Conservation (phyloP, 2,329 filamentous ascomycete species). For the Talaromyces sp. region DNA sequence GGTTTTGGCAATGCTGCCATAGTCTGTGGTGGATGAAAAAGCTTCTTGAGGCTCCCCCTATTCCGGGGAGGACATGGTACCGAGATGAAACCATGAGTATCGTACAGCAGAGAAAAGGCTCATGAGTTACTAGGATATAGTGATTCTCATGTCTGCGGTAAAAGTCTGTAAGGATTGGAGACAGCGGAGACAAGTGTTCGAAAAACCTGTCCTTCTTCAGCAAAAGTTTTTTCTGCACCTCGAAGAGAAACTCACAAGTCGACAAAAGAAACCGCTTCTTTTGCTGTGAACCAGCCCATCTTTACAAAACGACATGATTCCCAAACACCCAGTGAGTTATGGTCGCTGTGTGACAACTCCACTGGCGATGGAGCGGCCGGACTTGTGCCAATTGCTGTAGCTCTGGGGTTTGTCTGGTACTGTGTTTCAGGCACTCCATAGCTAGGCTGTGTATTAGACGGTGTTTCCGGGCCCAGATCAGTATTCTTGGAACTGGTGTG, state of each 20-base stretch:
- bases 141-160: conserved; percentile 45
- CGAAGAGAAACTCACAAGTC: conserved; percentile 34
- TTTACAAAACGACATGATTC: conserved; percentile 47
- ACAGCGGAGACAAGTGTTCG: conserved; percentile 43
- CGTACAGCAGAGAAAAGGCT: conserved; percentile 48
- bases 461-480: conserved; percentile 12
- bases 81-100: conserved; percentile 51
- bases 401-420: conserved; percentile 1
- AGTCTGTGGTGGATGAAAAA: conserved; percentile 48
- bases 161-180: conserved; percentile 45
- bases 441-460: conserved; percentile 6
- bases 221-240: not conserved
- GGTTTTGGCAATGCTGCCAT: conserved; percentile 49
- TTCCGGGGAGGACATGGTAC: conserved; percentile 36
- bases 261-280: conserved; percentile 47
- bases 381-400: conserved; percentile 10
- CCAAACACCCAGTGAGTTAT: conserved; percentile 39
- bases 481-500: conserved; percentile 19
- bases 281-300: conserved; percentile 51
- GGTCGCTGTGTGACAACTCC: conserved; percentile 15
- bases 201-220: conserved; percentile 33
- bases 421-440: conserved; percentile 2
- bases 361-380: conserved; percentile 12
- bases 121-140: conserved; percentile 43
- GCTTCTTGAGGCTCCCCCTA: conserved; percentile 38